Evolutionary conservation across 1,284 basidiomycete genomes (phyloP), one percentile per base, ranked within the genome.

Genomic region (Apiotrichum brassicae): DNA sequence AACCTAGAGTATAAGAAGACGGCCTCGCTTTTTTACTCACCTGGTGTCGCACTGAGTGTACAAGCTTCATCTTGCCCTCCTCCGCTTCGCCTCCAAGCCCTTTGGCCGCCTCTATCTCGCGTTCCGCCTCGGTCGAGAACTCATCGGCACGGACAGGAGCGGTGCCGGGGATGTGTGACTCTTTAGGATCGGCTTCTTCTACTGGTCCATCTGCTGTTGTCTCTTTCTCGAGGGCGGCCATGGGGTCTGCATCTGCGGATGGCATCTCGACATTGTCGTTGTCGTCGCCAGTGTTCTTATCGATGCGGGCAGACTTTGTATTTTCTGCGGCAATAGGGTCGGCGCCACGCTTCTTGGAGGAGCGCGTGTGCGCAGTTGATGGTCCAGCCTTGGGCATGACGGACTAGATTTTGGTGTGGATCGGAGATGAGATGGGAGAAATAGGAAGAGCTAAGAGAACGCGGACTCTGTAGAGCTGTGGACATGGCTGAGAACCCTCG

Each of bases 51-150:
- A 71, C 69, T 50, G 68, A 65, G 61, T 74, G 72, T 3, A 74
- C 71, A 16, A 74, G 62, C 55, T 71, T 72, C 63, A 74, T 66
- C 60, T 70, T 71, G 26, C 66, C 71, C 47, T 70, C 80, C 14
- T 60, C 61, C 9, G 11, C 44, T 0, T 81, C 79, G 16, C 76
- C 75, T 11, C 83, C 86, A 6, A 92, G 73, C 2, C 88, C 89
- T 54, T 86, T 87, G 59, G 83, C 86, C 2, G 85, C 86, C 22
- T 83, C 86, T 49, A 94, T 81, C 68, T 93, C 89, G 51, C 89
- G 81, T 67, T 87, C 89, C 1, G 87, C 88, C 64, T 91, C 85
- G 1, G 84, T 86, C 71, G 90, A 86, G 65, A 91, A 89, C 59
- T 92, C 89, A 73, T 94, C 90, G 16, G 91, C 79, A 22, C 90